Percentiles rank a stretch among this genome's conserved stretches.
phyloP scores from a whole-genome alignment of 805 yeast genomes.

The Kazachstania psychrophila region DNA sequence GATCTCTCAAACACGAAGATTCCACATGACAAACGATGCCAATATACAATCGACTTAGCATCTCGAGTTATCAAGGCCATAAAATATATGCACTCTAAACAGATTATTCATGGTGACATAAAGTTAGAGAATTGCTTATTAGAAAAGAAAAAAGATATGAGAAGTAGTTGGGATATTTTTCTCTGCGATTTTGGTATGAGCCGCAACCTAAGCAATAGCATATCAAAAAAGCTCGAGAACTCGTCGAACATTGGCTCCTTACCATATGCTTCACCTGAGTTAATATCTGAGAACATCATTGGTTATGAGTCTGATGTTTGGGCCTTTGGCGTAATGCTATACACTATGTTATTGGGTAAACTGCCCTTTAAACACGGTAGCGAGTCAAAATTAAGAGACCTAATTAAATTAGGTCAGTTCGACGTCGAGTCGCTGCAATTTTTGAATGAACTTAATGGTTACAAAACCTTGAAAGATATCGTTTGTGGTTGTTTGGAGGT shows the following conservation, averaged over 20 bases:
- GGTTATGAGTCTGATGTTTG: slow-evolving; percentile 75
- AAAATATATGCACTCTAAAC: slow-evolving; percentile 49
- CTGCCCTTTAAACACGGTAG: slow-evolving; percentile 80
- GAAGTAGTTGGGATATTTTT: slow-evolving; percentile 32
- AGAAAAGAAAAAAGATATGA: slow-evolving; percentile 30
- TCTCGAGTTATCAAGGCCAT: slow-evolving; percentile 52
- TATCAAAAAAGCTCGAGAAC: not conserved
- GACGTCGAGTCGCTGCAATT: slow-evolving; percentile 38
- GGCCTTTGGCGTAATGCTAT: slow-evolving; percentile 80
- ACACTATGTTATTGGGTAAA: slow-evolving; percentile 61
- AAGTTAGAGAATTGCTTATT: slow-evolving; percentile 74
- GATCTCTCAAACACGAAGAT: slow-evolving; percentile 28
- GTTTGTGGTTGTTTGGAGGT: slow-evolving; percentile 46
- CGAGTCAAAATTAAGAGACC: slow-evolving; percentile 67
- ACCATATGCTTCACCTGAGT: slow-evolving; percentile 89
- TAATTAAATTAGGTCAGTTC: slow-evolving; percentile 60
- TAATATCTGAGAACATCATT: slow-evolving; percentile 31
- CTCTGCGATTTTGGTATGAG: slow-evolving; percentile 91
- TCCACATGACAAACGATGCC: slow-evolving; percentile 30
- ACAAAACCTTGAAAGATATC: slow-evolving; percentile 23
- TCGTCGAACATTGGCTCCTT: slow-evolving; percentile 62
- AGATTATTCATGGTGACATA: slow-evolving; percentile 70
- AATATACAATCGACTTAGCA: slow-evolving; percentile 32
- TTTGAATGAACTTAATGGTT: slow-evolving; percentile 27
- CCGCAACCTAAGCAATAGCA: slow-evolving; percentile 12